phyloP scores from a whole-genome alignment of 495 filamentous ascomycete species.

The Annulohypoxylon moriforme region DNA sequence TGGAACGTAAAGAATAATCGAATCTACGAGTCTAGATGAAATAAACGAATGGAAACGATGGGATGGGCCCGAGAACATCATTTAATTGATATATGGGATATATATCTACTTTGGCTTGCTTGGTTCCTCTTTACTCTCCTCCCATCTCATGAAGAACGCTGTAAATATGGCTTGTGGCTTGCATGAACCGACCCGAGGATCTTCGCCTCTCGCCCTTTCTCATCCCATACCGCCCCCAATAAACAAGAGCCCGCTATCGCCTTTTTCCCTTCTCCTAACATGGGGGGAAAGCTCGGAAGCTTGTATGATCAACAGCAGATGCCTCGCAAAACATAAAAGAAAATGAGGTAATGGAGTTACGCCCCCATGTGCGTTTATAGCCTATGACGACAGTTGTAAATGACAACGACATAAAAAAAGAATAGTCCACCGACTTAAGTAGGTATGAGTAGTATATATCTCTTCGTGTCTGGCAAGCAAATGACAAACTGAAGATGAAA shows the following conservation, averaged over 20 bases:
- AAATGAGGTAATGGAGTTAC: conserved; percentile 7
- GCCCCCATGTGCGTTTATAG: conserved; percentile 21
- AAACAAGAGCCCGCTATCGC: conserved; percentile 20
- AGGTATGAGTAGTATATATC: conserved; percentile 15
- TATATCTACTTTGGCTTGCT: conserved; percentile 34
- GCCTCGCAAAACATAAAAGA: conserved; percentile 15
- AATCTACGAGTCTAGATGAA: background rate
- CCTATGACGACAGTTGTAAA: conserved; percentile 15
- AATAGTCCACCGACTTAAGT: background rate
- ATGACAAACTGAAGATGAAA: background rate
- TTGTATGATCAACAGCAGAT: conserved; percentile 8
- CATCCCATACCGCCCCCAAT: background rate
- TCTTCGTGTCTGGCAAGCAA: conserved; percentile 6
- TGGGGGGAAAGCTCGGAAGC: conserved; percentile 8
- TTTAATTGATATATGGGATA: conserved; percentile 38
- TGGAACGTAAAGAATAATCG: background rate
- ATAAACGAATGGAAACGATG: background rate
- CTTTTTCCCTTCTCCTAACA: background rate
- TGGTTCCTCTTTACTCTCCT: conserved; percentile 11
- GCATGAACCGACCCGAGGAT: background rate
- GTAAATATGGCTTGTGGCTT: conserved; percentile 7
- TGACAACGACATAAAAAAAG: conserved; percentile 19
- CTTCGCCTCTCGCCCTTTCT: background rate
- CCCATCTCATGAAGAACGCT: conserved; percentile 12
- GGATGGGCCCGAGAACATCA: conserved; percentile 17